Evolutionary conservation across 352 stramenopile genomes (phyloP), one percentile per base, ranked within the genome.

Genomic region (Blastocystis sp.): DNA sequence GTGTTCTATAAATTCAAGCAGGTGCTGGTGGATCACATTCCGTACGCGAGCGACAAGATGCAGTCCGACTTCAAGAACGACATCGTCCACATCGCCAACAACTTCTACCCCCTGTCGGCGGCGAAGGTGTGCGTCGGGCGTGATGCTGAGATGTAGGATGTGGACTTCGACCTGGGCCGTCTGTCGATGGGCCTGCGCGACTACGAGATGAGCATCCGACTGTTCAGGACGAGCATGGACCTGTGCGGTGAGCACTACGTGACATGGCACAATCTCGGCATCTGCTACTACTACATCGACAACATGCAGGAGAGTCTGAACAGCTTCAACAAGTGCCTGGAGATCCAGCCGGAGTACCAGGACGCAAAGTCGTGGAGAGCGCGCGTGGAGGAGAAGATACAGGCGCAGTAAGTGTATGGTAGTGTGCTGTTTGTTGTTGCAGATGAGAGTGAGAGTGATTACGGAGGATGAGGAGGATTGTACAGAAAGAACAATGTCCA

Each of bases 31-130:
- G 80, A 88, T 53, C 69, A 84, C 41, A 77, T 88, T 69, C 62
- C 62, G 2, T 87, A 87, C 56, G 77, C 77, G 14, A 77, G 40
- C 56, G 77, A 74, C 28, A 74, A 69, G 65, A 52, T 87, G 65
- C 62, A 74, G 56, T 62, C 21, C 43, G 93, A 95, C 56, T 92
- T 95, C 40, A 89, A 91, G 38, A 89, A 92, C 43, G 92, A 92
- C 7, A 94, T 95, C n/a, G 90, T 92, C 23, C 77, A 92, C 14
- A 91, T 94, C 1, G 94, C 92, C 92, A 92, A 90, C 40, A 94
- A 95, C 80, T 95, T 94, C 88, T 95, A 95, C 78, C 91, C 92
- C 23, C 84, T 95, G 61, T 92, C 95, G 89, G 93, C 93, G 52
- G 92, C 94, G 82, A 95, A 95, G 70, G 88, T 78, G 53, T 21